Base-by-base conservation (phyloP, 495 filamentous ascomycete genomes). In the Penicillium salamii region DNA sequence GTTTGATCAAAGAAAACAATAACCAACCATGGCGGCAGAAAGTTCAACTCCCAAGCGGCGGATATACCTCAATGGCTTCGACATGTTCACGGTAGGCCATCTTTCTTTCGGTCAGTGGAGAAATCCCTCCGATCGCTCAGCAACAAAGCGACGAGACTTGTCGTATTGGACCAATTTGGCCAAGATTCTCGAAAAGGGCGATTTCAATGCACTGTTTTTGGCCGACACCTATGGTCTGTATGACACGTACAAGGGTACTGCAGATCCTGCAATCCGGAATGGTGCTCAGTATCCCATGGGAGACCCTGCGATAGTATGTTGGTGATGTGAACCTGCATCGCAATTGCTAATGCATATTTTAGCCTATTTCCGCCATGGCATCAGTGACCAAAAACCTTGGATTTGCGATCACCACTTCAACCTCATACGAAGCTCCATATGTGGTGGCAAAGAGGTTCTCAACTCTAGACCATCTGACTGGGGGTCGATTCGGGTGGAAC, bases 121-220 rank as follows among this genome's bases (percentile, higher is more conserved):
- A 19, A 41, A 56, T 19, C 57, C 57, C 12, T 2, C 42, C 13
- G 47, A 55, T 21, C 47, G 44, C 21, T 46, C 42, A 12, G 47
- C 46, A 4, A 49, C 46, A 6, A 49, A 49, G 48, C 42, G 51
- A 50, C 36, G 35, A 11, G 52, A 59, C 29, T 47, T 59, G 2
- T 44, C 43, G 8, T 54, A 59, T 38, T 59, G 55, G 55, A 58
- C 46, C 4, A 42, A 58, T 21, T 34, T 58, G 38, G 55, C 55
- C 8, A 50, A 48, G 19, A 45, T 52, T 4, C 38, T 58, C 0
- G 51, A 58, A 21, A 52, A 54, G 17, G 55, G 55, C 13, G 70
- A 72, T 34, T 75, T 79, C 55, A 74, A 77, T 41, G 70, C 66
- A 14, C 49, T 81, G n/a, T 81, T 79, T 51, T 56, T 81, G 7